Base-by-base conservation (phyloP, 257 asterid genomes). In the Nicotiana otophora region DNA sequence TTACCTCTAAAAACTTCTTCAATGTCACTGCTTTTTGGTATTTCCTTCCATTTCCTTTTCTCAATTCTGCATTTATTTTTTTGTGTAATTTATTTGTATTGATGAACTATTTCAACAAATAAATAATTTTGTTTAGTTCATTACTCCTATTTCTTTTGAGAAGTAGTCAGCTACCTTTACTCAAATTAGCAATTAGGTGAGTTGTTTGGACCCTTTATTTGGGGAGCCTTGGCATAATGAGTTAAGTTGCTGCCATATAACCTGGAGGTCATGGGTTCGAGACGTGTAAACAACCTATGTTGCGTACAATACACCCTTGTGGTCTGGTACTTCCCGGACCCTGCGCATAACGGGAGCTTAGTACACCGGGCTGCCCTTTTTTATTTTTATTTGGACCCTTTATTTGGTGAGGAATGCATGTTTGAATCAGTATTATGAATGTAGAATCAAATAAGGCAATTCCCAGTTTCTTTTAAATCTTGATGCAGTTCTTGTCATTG, bases 11-110 rank as follows among this genome's bases (percentile, higher is more conserved):
- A 36, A 39, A 78, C 53, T 90, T 90, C 91, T 90, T 83, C 89
- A 84, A 78, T 77, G 83, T 89, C 80, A 90, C 93, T 0, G 92
- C 93, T 84, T 90, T 90, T 83, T 90, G 93, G 92, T 90, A 86
- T 31, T 81, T 72, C 55, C 48, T 83, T 51, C 82, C 20, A 58
- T 67, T 81, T 63, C 72, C 82, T n/a, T 36, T 60, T 61, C 53
- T 20, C 34, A 36, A 1, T 42, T 42, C 10, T 42, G 42, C 61
- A 53, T 46, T 83, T 48, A n/a, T 77, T 7, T 19, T 33, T 61
- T 23, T 20, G 79, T 46, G 23, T 72, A 0, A 46, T 14, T 46
- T 72, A 10, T 31, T 34, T 12, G 53, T 67, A 30, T 67, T 67
- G 20, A 34, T 17, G 11, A 34, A 17, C 17, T 67, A 19, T 42